Base-by-base conservation (phyloP, 2,329 filamentous ascomycete genomes). In the Thermomyces lanuginosus region DNA sequence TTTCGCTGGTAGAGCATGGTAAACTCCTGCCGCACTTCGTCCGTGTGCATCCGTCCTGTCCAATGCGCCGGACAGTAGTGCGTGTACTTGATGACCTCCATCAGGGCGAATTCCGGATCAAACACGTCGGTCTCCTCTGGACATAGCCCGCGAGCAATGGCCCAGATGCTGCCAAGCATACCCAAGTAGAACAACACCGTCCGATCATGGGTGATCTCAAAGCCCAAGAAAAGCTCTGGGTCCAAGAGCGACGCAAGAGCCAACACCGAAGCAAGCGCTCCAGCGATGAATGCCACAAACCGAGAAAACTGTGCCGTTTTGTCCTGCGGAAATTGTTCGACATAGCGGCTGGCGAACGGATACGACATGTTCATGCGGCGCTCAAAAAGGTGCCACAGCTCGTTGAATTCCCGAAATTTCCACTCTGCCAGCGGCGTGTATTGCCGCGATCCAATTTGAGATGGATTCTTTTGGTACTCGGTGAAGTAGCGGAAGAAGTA, bases 401-500 rank as follows among this genome's bases (percentile, higher is more conserved):
- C 89, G 44, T 98, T 98, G 64, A 95, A 98, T 49, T 95, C 86
- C 24, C 89, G 76, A 36, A 98, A 93, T 44, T 93, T 95, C 89
- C 89, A 98, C 48, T 92, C 79, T 0, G 89, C 89, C 26, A 92
- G 68, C 1, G 83, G 80, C 0, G 86, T 95, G 47, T 93, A 98
- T 38, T 83, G 76, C 21, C 89, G 73, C 9, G 82, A 76, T n/a
- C 80, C 78, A 19, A 92, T 69, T 36, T 83, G 75, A 1, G 81
- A 73, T 0, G 82, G 86, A 36, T 93, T 92, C 45, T 84, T 91
- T 53, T 92, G 83, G 46, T 92, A 93, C 60, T 98, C 86, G 43
- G 89, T 89, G 51, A 93, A 95, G 47, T 95, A 92, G 16, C 77
- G 82, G 46, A 95, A 83, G 43, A 98, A 81, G 50, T 92, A 92